Evolutionary conservation across 441 rosid genomes (phyloP).

Genomic region (Pelargonium australe): DNA sequence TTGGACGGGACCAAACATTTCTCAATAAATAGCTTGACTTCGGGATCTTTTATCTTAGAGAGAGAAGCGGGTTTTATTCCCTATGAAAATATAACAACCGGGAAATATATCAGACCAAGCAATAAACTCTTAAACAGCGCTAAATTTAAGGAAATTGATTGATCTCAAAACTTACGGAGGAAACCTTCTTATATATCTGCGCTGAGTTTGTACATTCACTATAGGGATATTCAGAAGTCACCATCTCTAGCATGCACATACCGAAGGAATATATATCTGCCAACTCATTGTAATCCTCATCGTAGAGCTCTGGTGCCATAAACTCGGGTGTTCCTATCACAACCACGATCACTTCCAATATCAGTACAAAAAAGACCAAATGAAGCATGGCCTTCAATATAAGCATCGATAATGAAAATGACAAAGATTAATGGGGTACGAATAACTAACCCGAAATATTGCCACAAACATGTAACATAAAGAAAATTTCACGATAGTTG

Average conservation of each 20-base stretch:
- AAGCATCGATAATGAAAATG: slow-evolving; percentile 15
- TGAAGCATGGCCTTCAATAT: background rate
- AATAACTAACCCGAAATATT: too few relatives aligned
- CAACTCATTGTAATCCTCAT: slow-evolving; percentile 83
- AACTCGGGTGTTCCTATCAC: slow-evolving; percentile 85
- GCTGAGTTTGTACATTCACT: slow-evolving; percentile 86
- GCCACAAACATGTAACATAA: too few relatives aligned
- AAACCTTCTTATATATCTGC: slow-evolving; percentile 96
- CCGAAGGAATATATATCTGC: slow-evolving; percentile 95
- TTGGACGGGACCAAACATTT: slow-evolving; percentile 81
- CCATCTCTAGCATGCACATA: slow-evolving; percentile 95
- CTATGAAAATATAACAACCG: slow-evolving; percentile 26
- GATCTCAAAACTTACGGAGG: slow-evolving; percentile 57
- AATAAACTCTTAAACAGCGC: background rate
- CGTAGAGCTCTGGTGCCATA: slow-evolving; percentile 97
- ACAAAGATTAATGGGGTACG: slow-evolving; percentile 72
- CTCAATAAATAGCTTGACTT: slow-evolving; percentile 66
- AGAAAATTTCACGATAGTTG: too few relatives aligned
- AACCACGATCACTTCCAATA: background rate
- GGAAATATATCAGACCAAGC: background rate
- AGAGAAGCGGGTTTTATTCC: slow-evolving; percentile 86
- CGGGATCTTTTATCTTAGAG: slow-evolving; percentile 64
- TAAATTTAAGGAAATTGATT: background rate
- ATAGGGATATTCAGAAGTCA: slow-evolving; percentile 88
- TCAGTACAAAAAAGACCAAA: background rate